These are phyloP conservation scores for Herpetomonas samuelpessoai DNA, from an alignment of 208 protist species.

Conservation along the genomic window DNA sequence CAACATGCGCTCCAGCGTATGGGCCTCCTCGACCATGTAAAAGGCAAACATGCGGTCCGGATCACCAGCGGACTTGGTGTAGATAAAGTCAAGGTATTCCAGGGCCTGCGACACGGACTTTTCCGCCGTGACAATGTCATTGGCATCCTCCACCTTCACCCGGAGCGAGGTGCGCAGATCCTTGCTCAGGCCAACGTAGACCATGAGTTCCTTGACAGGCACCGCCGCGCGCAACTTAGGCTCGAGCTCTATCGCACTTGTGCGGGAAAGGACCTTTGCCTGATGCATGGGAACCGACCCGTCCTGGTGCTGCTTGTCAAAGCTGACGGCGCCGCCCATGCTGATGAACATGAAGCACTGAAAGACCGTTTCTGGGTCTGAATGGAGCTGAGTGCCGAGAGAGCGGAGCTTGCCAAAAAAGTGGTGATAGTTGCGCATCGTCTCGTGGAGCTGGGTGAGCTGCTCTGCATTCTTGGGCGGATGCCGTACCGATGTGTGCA, in stretches of 20 bases:
- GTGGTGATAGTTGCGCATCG: constrained; percentile 51
- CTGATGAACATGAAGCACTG: constrained; percentile 89
- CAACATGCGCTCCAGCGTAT: constrained; percentile 51
- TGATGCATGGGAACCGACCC: constrained; percentile 89
- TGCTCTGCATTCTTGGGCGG: constrained; percentile 61
- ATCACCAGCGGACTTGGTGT: constrained; percentile 36
- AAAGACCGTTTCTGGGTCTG: constrained; percentile 66
- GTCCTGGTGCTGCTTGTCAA: constrained; percentile 76
- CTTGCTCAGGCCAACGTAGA: constrained; percentile 61
- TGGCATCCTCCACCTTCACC: constrained; percentile 88
- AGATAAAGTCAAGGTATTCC: constrained; percentile 84
- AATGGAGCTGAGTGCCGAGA: constrained; percentile 32
- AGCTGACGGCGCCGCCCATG: constrained; percentile 65
- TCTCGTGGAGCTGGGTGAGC: constrained; percentile 54
- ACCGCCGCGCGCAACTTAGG: constrained; percentile 47
- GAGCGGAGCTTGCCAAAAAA: constrained; percentile 58
- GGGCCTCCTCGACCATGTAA: constrained; percentile 83
- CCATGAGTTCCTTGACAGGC: constrained; percentile 53
- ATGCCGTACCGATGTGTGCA: constrained; percentile 74
- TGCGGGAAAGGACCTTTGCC: constrained; percentile 82
- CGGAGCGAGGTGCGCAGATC: constrained; percentile 65
- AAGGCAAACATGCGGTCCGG: constrained; percentile 60
- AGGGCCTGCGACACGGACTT: constrained; percentile 48
- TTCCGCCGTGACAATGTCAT: constrained; percentile 76
- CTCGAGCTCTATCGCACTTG: constrained; percentile 65